Evolutionary conservation across 441 rosid species (phyloP).

Genomic region (Adansonia grandidieri): DNA sequence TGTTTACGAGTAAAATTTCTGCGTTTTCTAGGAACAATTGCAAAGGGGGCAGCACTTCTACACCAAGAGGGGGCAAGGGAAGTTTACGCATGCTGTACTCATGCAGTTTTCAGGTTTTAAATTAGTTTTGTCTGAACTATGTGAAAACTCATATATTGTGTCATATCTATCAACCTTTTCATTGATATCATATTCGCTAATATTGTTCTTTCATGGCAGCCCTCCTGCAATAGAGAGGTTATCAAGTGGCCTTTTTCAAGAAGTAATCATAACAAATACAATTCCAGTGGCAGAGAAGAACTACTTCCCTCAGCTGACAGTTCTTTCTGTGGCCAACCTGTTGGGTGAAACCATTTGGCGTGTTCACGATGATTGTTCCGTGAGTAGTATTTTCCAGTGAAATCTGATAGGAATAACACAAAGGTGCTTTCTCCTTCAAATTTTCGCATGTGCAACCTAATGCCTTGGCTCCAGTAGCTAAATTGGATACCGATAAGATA

Average conservation of each 20-base stretch:
- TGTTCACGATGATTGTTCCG: slow-evolving; percentile 76
- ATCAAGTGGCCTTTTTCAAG: slow-evolving; percentile 74
- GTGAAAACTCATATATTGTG: not conserved
- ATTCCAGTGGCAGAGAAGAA: slow-evolving; percentile 69
- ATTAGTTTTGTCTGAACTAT: not conserved
- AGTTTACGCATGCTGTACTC: slow-evolving; percentile 88
- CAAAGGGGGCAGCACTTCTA: slow-evolving; percentile 83
- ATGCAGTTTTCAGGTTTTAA: slow-evolving; percentile 79
- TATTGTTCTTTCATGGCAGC: slow-evolving; percentile 37
- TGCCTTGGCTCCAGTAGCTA: not conserved
- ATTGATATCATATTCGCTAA: not conserved
- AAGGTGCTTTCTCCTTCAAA: slow-evolving; percentile 7
- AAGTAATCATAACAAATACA: slow-evolving; percentile 78
- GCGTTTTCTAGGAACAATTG: slow-evolving; percentile 63
- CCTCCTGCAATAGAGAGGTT: slow-evolving; percentile 77
- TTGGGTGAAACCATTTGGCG: slow-evolving; percentile 85
- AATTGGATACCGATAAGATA: slow-evolving; percentile 12
- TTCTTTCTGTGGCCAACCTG: slow-evolving; percentile 73
- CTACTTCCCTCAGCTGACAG: slow-evolving; percentile 70
- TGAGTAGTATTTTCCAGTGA: slow-evolving; percentile 76
- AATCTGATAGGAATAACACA: not conserved
- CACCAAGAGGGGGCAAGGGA: slow-evolving; percentile 92
- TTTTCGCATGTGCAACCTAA: not conserved
- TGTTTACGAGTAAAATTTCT: not conserved
- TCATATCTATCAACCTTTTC: not conserved